Conservation (phyloP, 768 basidiomycete species). For the Mycena maculata region DNA sequence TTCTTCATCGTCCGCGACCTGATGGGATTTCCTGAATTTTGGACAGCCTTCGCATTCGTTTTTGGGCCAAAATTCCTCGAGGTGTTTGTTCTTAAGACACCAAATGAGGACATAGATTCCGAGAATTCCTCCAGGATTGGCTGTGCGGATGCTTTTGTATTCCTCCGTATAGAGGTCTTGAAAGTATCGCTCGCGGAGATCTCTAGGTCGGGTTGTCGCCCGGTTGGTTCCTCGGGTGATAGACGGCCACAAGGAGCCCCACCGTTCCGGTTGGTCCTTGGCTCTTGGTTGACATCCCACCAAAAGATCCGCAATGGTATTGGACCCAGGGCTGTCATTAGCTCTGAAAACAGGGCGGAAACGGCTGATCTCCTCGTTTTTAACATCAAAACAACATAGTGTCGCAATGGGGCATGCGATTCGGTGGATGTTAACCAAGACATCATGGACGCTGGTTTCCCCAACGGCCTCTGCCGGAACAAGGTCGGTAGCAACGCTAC, state of each 20-base stretch:
- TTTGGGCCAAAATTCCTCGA: constrained; percentile 4
- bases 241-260: constrained; percentile 4
- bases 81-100: constrained; percentile 8
- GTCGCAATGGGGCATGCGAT: constrained; percentile 11
- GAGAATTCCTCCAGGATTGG: not conserved
- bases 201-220: not conserved
- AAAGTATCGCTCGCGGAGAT: constrained; percentile 5
- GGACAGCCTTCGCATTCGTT: not conserved
- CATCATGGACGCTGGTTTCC: not conserved
- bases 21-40: constrained; percentile 11
- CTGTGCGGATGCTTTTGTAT: constrained; percentile 22
- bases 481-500: not conserved
- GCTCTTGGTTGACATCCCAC: not conserved
- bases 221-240: not conserved
- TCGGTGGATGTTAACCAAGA: not conserved
- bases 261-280: not conserved
- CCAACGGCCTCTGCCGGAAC: not conserved
- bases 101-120: constrained; percentile 15
- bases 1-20: not conserved
- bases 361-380: not conserved
- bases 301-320: constrained; percentile 8
- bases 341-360: not conserved
- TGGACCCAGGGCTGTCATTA: not conserved
- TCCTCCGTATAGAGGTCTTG: constrained; percentile 15
- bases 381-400: constrained; percentile 19